Conservation (phyloP, 495 filamentous ascomycete species). For the Penicillium subrubescens region DNA sequence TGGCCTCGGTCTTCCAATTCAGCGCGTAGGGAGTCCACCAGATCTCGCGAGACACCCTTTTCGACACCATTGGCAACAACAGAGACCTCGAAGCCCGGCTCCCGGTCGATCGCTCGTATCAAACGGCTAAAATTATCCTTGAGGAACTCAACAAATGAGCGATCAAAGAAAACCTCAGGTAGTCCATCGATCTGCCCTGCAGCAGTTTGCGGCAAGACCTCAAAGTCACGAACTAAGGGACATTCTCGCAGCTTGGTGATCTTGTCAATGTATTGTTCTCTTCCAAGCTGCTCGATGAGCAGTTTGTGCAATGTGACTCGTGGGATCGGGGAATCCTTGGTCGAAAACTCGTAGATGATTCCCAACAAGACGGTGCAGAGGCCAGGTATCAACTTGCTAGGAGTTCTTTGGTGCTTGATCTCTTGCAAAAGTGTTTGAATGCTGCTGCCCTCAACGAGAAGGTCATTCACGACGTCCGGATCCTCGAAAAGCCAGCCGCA, state of each 20-base stretch:
- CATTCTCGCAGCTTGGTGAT: conserved; percentile 76
- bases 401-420: conserved; percentile 59
- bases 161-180: conserved; percentile 85
- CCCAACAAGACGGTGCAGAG: conserved; percentile 83
- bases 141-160: conserved; percentile 87
- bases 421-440: conserved; percentile 82
- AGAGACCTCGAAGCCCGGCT: conserved; percentile 82
- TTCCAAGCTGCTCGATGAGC: conserved; percentile 74
- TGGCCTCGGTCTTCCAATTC: conserved; percentile 74
- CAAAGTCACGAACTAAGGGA: conserved; percentile 87
- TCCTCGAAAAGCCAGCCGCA: conserved; percentile 94
- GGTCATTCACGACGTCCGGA: conserved; percentile 86
- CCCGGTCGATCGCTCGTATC: conserved; percentile 84
- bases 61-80: conserved; percentile 76
- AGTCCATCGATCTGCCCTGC: conserved; percentile 58
- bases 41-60: conserved; percentile 79
- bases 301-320: conserved; percentile 80
- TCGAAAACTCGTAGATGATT: conserved; percentile 95
- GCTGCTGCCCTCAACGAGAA: conserved; percentile 92
- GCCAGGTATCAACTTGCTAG: conserved; percentile 71
- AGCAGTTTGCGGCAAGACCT: conserved; percentile 74
- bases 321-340: conserved; percentile 91
- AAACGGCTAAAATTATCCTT: conserved; percentile 93
- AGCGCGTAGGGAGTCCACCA: conserved; percentile 78
- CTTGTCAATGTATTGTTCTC: conserved; percentile 87